Evolutionary conservation across 495 filamentous ascomycete species (phyloP).

Genomic region (Neurospora sp.): DNA sequence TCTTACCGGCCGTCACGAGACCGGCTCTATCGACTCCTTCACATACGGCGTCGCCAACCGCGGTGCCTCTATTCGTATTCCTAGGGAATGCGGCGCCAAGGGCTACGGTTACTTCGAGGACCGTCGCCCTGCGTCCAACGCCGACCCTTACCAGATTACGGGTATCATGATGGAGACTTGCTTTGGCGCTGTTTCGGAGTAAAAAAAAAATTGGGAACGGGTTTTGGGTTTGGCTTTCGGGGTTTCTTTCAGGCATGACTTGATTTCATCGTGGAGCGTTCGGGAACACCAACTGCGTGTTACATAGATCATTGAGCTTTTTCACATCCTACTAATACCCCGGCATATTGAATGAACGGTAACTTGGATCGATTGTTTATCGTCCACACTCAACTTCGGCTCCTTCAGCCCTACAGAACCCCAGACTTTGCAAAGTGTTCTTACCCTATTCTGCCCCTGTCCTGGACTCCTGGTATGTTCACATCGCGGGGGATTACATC

Average conservation of each 20-base stretch:
- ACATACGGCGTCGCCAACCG: conserved; percentile 93
- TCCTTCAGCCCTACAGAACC: background rate
- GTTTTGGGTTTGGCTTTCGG: conserved; percentile 3
- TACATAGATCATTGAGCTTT: background rate
- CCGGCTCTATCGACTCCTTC: conserved; percentile 84
- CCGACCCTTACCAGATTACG: conserved; percentile 68
- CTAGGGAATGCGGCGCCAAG: conserved; percentile 79
- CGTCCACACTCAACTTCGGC: background rate
- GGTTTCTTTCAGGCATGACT: background rate
- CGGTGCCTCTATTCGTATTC: conserved; percentile 83
- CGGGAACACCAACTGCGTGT: background rate
- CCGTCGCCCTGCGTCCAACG: conserved; percentile 87
- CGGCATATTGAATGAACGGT: background rate
- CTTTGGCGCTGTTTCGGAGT: conserved; percentile 5
- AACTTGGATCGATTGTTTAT: background rate
- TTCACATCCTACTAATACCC: background rate
- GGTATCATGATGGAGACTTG: conserved; percentile 27
- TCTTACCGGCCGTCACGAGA: conserved; percentile 95
- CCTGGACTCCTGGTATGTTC: background rate
- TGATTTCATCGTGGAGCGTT: background rate
- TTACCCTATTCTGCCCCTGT: background rate
- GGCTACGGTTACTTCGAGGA: conserved; percentile 99
- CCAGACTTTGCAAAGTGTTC: background rate
- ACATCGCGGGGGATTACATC: background rate
- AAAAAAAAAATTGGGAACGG: background rate